Percentiles rank a stretch among this genome's conserved stretches.
phyloP scores from a whole-genome alignment of 1,284 basidiomycete genomes.

The Coniophora puteana region DNA sequence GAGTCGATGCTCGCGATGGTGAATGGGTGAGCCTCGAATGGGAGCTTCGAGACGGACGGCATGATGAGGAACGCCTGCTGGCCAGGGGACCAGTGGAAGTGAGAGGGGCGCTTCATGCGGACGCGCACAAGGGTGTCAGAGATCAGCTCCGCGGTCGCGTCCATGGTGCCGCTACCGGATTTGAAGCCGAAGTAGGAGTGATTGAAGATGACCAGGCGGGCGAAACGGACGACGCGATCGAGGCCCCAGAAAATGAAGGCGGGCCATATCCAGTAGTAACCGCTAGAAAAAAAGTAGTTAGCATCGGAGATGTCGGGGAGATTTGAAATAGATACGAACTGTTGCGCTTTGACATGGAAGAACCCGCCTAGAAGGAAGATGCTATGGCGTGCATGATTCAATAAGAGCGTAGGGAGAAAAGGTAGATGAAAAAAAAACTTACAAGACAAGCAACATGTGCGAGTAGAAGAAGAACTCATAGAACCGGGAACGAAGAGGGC shows the following conservation, averaged over 20 bases:
- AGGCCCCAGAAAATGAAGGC: conserved; percentile 62
- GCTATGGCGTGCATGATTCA: conserved; percentile 19
- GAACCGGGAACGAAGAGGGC: conserved; percentile 36
- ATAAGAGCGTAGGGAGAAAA: conserved; percentile 1
- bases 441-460: conserved; percentile 41
- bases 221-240: conserved; percentile 52
- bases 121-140: conserved; percentile 22
- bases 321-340: conserved; percentile 13
- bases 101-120: conserved; percentile 17
- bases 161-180: conserved; percentile 14
- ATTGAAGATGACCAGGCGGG: conserved; percentile 52
- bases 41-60: conserved; percentile 37
- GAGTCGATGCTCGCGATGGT: conserved; percentile 46
- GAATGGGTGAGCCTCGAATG: conserved; percentile 53
- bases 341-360: conserved; percentile 33
- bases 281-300: conserved; percentile 6
- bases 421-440: conserved; percentile 14
- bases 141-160: conserved; percentile 22
- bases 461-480: conserved; percentile 47
- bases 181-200: conserved; percentile 21
- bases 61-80: conserved; percentile 48
- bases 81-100: conserved; percentile 37
- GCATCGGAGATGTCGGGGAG: conserved; percentile 16
- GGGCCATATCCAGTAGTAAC: conserved; percentile 46
- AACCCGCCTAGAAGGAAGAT: conserved; percentile 38